A percentile compares a stretch with the other conserved stretches of the same genome.
phyloP scores from a whole-genome alignment of 1,284 basidiomycete species.

The Papiliotrema laurentii region DNA sequence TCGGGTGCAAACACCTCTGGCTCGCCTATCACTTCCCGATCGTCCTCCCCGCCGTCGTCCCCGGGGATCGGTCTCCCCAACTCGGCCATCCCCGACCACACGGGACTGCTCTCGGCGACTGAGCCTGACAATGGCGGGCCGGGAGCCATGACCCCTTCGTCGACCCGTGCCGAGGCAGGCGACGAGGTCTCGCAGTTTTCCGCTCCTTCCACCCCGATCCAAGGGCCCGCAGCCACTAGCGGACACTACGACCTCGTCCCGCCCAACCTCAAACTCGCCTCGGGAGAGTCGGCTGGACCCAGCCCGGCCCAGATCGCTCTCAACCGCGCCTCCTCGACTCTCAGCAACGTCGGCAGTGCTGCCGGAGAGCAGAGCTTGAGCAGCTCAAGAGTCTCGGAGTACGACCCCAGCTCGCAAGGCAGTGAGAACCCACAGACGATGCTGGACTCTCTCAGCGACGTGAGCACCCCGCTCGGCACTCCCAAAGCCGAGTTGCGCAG shows the following conservation, averaged over 20 bases:
- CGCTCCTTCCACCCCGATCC: conserved; percentile 34
- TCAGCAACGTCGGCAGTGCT: conserved; percentile 5
- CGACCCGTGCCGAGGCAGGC: conserved; percentile 41
- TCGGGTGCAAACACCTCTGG: conserved; percentile 17
- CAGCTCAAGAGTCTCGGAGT: conserved; percentile 31
- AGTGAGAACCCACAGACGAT: conserved; percentile 28
- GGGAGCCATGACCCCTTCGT: conserved; percentile 39
- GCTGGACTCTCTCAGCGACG: conserved; percentile 39
- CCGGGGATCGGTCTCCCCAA: conserved; percentile 18
- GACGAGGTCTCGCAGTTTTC: conserved; percentile 32
- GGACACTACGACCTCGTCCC: conserved; percentile 35
- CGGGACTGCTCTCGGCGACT: conserved; percentile 24
- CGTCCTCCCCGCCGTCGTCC: conserved; percentile 26
- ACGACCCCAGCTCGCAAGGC: conserved; percentile 24
- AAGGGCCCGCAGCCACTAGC: conserved; percentile 21
- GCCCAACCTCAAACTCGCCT: conserved; percentile 33
- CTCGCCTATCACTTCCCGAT: conserved; percentile 29
- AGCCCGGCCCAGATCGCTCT: conserved; percentile 9
- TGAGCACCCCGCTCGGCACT: conserved; percentile 40
- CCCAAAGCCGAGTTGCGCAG: conserved; percentile 32
- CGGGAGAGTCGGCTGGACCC: conserved; percentile 4
- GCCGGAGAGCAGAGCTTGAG: neutral
- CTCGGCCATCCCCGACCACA: neutral
- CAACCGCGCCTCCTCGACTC: conserved; percentile 10
- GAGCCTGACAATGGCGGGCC: conserved; percentile 29